Evolutionary conservation across 768 basidiomycete species (phyloP).

Genomic region (Boletus patriciae): DNA sequence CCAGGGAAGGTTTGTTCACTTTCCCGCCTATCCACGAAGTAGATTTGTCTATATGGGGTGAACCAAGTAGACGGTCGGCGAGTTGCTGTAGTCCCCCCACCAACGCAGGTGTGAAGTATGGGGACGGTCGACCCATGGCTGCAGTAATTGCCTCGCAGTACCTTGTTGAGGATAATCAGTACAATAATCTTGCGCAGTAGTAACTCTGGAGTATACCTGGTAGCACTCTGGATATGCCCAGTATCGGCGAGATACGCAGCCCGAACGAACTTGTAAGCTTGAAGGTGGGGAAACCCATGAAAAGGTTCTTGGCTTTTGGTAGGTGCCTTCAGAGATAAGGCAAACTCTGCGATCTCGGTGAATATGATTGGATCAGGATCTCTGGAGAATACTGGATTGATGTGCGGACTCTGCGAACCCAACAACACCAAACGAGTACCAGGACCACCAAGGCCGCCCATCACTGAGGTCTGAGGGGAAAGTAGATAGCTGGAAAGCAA

Average conservation of each 20-base stretch:
- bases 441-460: conserved; percentile 69
- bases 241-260: conserved; percentile 77
- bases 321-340: conserved; percentile 67
- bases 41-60: conserved; percentile 71
- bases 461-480: conserved; percentile 73
- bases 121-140: conserved; percentile 59
- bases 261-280: conserved; percentile 82
- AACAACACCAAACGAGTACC: conserved; percentile 69
- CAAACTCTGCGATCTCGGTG: conserved; percentile 91
- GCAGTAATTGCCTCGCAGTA: conserved; percentile 90
- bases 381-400: conserved; percentile 51
- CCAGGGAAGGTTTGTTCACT: conserved; percentile 86
- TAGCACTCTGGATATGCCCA: conserved; percentile 75
- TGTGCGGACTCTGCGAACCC: conserved; percentile 62
- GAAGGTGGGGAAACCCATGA: conserved; percentile 77
- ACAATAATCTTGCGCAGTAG: neutral
- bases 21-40: conserved; percentile 88
- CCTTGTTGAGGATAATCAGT: conserved; percentile 48
- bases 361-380: conserved; percentile 79
- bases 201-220: conserved; percentile 48
- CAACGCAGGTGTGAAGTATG: conserved; percentile 65
- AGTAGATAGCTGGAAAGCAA: conserved; percentile 67
- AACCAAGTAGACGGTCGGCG: conserved; percentile 72
- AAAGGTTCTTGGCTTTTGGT: conserved; percentile 87
- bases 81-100: conserved; percentile 76